phyloP scores from a whole-genome alignment of 495 filamentous ascomycete species.

The Oidiodendron maius region DNA sequence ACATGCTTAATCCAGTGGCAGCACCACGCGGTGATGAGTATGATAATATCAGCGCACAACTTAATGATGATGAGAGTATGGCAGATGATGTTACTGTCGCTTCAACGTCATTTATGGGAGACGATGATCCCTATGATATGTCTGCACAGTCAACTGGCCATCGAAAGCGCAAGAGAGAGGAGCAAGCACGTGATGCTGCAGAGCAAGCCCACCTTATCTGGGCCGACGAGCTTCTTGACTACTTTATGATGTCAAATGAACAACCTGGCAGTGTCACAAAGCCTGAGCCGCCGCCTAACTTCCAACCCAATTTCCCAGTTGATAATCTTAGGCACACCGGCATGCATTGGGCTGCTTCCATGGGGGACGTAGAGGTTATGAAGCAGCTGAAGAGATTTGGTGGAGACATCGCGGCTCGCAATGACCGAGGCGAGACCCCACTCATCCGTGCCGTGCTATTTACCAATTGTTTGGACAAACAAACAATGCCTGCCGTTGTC shows the following conservation, averaged over 20 bases:
- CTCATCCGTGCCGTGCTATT: slow-evolving; percentile 92
- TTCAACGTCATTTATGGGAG: slow-evolving; percentile 75
- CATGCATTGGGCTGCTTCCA: slow-evolving; percentile 95
- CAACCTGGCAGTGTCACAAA: slow-evolving; percentile 58
- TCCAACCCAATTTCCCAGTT: slow-evolving; percentile 81
- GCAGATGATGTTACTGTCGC: slow-evolving; percentile 74
- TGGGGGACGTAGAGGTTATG: slow-evolving; percentile 92
- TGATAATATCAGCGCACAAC: slow-evolving; percentile 43
- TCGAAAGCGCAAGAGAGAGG: slow-evolving; percentile 74
- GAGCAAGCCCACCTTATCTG: slow-evolving; percentile 86
- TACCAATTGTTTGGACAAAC: slow-evolving; percentile 90
- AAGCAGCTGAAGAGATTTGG: slow-evolving; percentile 73
- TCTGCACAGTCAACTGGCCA: slow-evolving; percentile 49
- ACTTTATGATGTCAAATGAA: slow-evolving; percentile 79
- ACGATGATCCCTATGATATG: slow-evolving; percentile 66
- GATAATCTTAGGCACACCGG: slow-evolving; percentile 85
- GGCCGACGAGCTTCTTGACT: slow-evolving; percentile 86
- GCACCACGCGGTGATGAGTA: slow-evolving; percentile 33
- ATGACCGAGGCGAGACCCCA: slow-evolving; percentile 82
- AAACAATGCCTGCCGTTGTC: slow-evolving; percentile 76
- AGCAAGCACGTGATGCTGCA: slow-evolving; percentile 53
- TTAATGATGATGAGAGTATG: slow-evolving; percentile 69
- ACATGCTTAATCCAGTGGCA: slow-evolving; percentile 26
- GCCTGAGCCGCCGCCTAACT: slow-evolving; percentile 73
- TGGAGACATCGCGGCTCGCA: slow-evolving; percentile 60